Evolutionary conservation across 176 grass and related monocot species (phyloP).

Genomic region (Eragrostis curvula): DNA sequence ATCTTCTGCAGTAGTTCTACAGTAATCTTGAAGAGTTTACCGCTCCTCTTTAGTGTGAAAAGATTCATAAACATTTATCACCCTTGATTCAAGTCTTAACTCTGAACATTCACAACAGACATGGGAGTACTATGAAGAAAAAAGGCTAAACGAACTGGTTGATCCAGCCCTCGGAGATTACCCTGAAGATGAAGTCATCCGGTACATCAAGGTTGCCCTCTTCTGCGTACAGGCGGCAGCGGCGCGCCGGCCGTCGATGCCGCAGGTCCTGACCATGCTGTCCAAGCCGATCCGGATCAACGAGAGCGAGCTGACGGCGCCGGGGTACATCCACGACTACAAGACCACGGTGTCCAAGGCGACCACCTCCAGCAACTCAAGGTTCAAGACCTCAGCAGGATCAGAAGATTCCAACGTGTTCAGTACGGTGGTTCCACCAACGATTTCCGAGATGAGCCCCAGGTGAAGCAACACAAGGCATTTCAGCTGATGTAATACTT

Average conservation of each 20-base stretch:
- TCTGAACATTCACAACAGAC: conserved; percentile 52
- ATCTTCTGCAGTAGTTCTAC: background rate
- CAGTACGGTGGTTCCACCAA: conserved; percentile 43
- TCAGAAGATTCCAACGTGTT: conserved; percentile 46
- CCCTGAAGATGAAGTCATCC: conserved; percentile 74
- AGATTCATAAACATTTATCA: background rate
- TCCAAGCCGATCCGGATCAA: conserved; percentile 74
- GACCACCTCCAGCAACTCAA: conserved; percentile 41
- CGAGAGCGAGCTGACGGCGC: conserved; percentile 73
- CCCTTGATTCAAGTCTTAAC: background rate
- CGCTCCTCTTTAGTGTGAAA: background rate
- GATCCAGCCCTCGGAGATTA: conserved; percentile 56
- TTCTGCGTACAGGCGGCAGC: conserved; percentile 87
- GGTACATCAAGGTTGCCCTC: conserved; percentile 83
- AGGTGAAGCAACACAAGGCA: conserved; percentile 47
- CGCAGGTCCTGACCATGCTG: conserved; percentile 81
- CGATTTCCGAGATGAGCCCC: conserved; percentile 52
- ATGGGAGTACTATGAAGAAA: conserved; percentile 76
- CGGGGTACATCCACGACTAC: conserved; percentile 68
- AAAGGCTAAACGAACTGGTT: conserved; percentile 64
- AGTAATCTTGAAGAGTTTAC: background rate
- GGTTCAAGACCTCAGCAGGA: conserved; percentile 44
- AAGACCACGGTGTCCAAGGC: conserved; percentile 33
- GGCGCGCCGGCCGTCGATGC: conserved; percentile 64
- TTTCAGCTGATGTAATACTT: background rate